Evolutionary conservation across 257 asterid genomes (phyloP), one percentile per base, ranked within the genome.

Genomic region (Fraxinus pennsylvanica): DNA sequence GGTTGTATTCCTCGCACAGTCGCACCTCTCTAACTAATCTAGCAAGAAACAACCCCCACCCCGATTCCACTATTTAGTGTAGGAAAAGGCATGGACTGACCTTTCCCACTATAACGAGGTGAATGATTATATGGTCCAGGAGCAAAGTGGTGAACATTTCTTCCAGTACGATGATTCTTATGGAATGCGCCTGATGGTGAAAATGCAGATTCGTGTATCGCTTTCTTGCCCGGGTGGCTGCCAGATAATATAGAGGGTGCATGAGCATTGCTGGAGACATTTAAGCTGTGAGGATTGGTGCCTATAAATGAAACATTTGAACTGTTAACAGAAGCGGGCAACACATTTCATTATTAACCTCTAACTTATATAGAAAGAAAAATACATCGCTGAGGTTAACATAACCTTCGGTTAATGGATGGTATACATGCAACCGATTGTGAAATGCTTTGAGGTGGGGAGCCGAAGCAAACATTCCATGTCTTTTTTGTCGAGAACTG

Each of bases 71-170:
- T 47, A 47, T 47, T 14, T 13, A 47, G 21, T 47, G 59, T 15
- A 47, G 59, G 59, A 47, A 47, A 47, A 47, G 6, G 8, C 59
- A 74, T 45, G 74, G 77, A 39, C 84, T 74, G 73, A 93, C 97
- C 90, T 87, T 82, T 84, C 82, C 81, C 43, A 47, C 73, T 74
- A 70, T 84, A 52, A 76, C 54, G 77, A 33, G 81, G 83, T 22
- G 57, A 84, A 67, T 27, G 87, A 74, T 72, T 80, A 84, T 80
- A 72, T 38, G 90, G 81, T 76, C 77, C 77, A 22, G 84, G 85
- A 43, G 90, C 81, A 83, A 86, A 45, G 78, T 80, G 86, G 76
- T 84, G 81, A 50, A n/a, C 15, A 76, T 74, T 85, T 78, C 81
- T 87, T 81, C 80, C 52, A 10, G 45, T 68, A 50, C 87, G 87